Percentiles rank a stretch among this genome's conserved stretches.
Conservation (phyloP, 805 yeast species). For the Pichia nanzhaoensis region DNA sequence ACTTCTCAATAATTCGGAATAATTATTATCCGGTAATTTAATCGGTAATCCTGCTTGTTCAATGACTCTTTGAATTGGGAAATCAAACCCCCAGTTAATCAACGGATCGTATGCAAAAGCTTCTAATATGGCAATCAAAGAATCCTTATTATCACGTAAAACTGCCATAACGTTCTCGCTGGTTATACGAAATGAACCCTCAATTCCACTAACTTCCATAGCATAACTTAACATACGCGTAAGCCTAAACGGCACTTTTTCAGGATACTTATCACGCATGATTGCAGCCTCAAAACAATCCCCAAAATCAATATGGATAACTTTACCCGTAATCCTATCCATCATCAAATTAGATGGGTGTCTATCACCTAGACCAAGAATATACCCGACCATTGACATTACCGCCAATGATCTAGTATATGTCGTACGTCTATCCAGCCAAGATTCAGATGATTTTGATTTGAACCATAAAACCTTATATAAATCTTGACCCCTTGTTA, state of each 20-base stretch:
- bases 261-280: conserved; percentile 93
- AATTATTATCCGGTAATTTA: conserved; percentile 57
- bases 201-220: conserved; percentile 98
- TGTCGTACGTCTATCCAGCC: conserved; percentile 96
- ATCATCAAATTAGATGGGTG: conserved; percentile 97
- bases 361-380: conserved; percentile 93
- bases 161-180: conserved; percentile 97
- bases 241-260: conserved; percentile 93
- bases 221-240: conserved; percentile 97
- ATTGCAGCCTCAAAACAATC: conserved; percentile 99
- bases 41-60: conserved; percentile 57
- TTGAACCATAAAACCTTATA: conserved; percentile 95
- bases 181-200: conserved; percentile 93
- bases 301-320: conserved; percentile 96
- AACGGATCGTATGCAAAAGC: conserved; percentile 98
- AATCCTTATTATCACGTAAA: conserved; percentile 87
- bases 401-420: conserved; percentile 94
- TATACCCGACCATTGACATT: conserved; percentile 98
- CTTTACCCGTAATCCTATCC: conserved; percentile 90
- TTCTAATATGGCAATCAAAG: conserved; percentile 94
- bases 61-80: conserved; percentile 73
- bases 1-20: conserved; percentile 60
- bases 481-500: conserved; percentile 92
- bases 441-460: conserved; percentile 91
- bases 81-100: conserved; percentile 97